Percentiles rank a stretch among this genome's conserved stretches.
Conservation (phyloP, 169 alveolate species). For the Plasmodium coatneyi region DNA sequence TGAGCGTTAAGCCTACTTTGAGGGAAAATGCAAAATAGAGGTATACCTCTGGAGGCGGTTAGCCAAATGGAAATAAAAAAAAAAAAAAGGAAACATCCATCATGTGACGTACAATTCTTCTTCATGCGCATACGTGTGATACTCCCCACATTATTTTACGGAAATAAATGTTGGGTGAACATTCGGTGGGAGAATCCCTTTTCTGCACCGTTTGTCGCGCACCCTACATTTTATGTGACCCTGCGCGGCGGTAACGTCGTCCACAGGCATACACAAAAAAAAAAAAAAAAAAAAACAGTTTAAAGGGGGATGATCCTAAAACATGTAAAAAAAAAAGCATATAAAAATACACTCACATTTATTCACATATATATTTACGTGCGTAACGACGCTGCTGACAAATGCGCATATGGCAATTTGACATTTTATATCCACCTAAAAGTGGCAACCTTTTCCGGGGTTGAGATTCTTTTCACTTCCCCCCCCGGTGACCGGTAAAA, state of each 20-base stretch:
- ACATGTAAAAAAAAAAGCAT: background rate
- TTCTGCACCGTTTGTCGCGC: background rate
- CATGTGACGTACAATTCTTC: background rate
- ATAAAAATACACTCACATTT: background rate
- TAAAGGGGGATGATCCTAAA: background rate
- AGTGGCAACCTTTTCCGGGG: background rate
- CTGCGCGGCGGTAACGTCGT: background rate
- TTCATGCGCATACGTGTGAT: background rate
- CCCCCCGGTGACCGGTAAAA: background rate
- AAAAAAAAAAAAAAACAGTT: background rate
- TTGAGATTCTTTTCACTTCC: background rate
- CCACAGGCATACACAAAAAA: background rate
- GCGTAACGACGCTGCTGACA: background rate
- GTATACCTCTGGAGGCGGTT: background rate
- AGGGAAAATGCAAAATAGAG: background rate
- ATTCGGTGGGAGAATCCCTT: background rate
- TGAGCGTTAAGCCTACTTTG: background rate
- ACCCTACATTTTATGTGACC: background rate
- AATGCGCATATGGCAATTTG: background rate
- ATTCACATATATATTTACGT: background rate
- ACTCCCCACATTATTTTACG: background rate
- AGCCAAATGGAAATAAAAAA: background rate
- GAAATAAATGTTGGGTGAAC: background rate
- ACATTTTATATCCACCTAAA: background rate
- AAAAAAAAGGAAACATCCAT: background rate